Conservation (phyloP, 106 monocot species). For the Dendrobium officinale region DNA sequence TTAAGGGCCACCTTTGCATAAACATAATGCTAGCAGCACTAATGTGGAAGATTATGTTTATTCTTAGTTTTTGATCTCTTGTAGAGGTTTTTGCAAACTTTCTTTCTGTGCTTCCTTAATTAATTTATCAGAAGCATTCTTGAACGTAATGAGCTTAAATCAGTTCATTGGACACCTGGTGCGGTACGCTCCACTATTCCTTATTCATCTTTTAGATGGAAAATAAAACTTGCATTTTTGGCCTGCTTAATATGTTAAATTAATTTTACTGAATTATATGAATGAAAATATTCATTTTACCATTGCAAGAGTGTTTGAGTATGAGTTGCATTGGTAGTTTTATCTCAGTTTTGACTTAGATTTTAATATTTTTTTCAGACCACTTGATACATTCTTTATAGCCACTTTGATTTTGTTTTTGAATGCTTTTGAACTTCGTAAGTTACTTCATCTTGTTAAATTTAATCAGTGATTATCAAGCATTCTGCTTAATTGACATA, state of each 20-base stretch:
- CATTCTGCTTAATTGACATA: too few species aligned
- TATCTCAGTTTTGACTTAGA: too few species aligned
- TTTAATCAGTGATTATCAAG: too few species aligned
- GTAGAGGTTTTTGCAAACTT: neutral
- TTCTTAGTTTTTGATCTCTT: neutral
- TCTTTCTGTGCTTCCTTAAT: constrained; percentile 20
- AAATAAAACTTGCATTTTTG: neutral
- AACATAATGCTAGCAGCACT: too few species aligned
- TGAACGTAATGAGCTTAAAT: constrained; percentile 60
- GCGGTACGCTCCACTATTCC: constrained; percentile 35
- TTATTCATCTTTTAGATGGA: neutral
- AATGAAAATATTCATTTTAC: neutral
- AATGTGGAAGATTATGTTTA: too few species aligned
- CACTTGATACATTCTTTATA: too few species aligned
- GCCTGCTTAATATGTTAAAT: neutral
- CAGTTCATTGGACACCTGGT: constrained; percentile 70
- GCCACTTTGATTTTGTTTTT: too few species aligned
- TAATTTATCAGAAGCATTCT: constrained; percentile 62
- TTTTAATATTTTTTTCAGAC: too few species aligned
- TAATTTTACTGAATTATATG: neutral
- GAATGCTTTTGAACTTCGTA: too few species aligned
- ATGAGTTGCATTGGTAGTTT: neutral
- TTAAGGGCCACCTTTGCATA: too few species aligned
- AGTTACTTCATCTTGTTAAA: too few species aligned
- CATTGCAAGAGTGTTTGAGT: neutral